These are phyloP conservation scores for Eutrema salsugineum DNA, from an alignment of 441 rosid genomes.

Conservation along the genomic window DNA sequence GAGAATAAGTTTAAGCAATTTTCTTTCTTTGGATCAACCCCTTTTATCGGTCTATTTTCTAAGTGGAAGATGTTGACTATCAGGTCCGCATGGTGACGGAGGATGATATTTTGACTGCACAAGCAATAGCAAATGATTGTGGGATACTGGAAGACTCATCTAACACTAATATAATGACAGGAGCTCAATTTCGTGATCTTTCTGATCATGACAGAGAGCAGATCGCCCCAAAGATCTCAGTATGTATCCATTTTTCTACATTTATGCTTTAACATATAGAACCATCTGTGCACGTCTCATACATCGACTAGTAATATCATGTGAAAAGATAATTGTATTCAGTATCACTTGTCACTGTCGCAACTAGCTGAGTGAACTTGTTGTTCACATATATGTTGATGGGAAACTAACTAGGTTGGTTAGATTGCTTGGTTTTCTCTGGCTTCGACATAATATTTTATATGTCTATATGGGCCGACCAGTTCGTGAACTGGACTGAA, in stretches of 20 bases:
- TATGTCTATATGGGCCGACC: too few relatives aligned
- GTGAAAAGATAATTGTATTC: background rate
- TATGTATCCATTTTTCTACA: slow-evolving; percentile 27
- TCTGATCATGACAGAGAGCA: slow-evolving; percentile 52
- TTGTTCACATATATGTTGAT: background rate
- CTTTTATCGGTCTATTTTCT: background rate
- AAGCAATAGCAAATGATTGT: slow-evolving; percentile 77
- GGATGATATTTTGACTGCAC: slow-evolving; percentile 74
- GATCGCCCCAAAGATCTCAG: slow-evolving; percentile 53
- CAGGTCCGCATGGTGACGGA: slow-evolving; percentile 94
- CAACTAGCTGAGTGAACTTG: background rate
- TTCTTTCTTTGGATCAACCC: background rate
- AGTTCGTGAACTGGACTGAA: background rate
- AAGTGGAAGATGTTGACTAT: slow-evolving; percentile 1
- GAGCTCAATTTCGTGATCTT: slow-evolving; percentile 55
- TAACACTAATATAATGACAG: slow-evolving; percentile 52
- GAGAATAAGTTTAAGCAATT: background rate
- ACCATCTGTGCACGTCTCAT: background rate
- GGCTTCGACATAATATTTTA: background rate
- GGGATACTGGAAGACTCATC: slow-evolving; percentile 55
- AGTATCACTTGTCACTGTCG: background rate
- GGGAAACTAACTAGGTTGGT: background rate
- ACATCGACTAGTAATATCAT: background rate
- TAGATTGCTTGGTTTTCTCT: background rate
- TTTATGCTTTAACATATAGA: background rate